Conservation (phyloP, 768 basidiomycete genomes). For the Tephrocybe sp. region DNA sequence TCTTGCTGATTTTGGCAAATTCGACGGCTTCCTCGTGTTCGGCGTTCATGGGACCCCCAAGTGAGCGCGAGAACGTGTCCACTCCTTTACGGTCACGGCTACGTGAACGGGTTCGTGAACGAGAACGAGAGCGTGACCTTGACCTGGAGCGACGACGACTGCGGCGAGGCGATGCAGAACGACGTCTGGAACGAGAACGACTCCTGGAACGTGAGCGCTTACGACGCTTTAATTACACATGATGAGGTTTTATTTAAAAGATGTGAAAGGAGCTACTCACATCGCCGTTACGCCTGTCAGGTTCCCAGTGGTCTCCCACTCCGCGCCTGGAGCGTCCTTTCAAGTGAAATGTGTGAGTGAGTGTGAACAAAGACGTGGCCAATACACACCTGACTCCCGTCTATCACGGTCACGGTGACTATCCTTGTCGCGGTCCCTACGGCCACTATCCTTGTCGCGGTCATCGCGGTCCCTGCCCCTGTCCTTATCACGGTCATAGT, state of each 20-base stretch:
- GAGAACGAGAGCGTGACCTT: conserved; percentile 44
- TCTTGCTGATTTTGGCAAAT: conserved; percentile 94
- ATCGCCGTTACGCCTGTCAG: conserved; percentile 72
- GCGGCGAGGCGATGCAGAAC: conserved; percentile 67
- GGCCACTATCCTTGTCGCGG: conserved; percentile 29
- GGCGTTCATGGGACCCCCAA: conserved; percentile 89
- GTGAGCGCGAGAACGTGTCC: conserved; percentile 74
- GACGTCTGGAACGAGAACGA: conserved; percentile 67
- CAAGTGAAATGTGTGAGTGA: not conserved
- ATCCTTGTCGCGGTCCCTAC: conserved; percentile 46
- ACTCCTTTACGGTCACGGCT: conserved; percentile 53
- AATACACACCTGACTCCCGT: conserved; percentile 56
- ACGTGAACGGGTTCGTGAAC: conserved; percentile 52
- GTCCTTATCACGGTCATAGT: conserved; percentile 33
- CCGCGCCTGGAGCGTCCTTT: conserved; percentile 42
- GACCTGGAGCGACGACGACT: conserved; percentile 69
- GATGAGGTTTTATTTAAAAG: conserved; percentile 4
- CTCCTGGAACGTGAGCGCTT: conserved; percentile 69
- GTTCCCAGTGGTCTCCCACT: conserved; percentile 81
- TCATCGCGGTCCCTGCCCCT: conserved; percentile 38
- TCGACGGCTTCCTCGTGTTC: conserved; percentile 92
- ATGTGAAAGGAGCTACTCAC: conserved; percentile 39
- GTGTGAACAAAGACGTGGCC: not conserved
- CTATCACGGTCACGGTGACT: conserved; percentile 46
- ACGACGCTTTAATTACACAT: conserved; percentile 45